Evolutionary conservation across 1,284 basidiomycete genomes (phyloP).

Genomic region (Ustilago trichophora): DNA sequence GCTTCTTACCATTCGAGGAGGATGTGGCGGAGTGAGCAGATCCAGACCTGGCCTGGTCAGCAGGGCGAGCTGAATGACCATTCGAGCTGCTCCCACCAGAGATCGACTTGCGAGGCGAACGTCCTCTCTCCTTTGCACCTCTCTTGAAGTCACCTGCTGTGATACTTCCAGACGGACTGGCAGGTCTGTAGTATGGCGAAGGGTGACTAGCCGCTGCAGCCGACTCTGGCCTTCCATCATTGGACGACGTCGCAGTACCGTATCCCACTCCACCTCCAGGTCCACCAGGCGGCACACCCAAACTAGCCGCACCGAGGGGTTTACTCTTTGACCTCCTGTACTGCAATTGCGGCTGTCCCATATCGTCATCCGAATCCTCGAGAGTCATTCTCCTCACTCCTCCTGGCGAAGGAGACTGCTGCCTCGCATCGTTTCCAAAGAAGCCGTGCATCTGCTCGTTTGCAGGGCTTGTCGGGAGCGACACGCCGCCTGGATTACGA

Average conservation of each 20-base stretch:
- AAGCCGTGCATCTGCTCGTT: constrained; percentile 4
- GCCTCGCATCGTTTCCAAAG: not conserved
- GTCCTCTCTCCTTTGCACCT: constrained; percentile 28
- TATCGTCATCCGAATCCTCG: constrained; percentile 42
- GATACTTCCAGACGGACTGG: constrained; percentile 41
- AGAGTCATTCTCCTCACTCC: constrained; percentile 23
- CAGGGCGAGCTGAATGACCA: no score
- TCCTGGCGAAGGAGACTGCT: constrained; percentile 18
- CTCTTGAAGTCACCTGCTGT: constrained; percentile 46
- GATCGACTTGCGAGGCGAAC: constrained; percentile 24
- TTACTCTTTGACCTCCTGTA: constrained; percentile 43
- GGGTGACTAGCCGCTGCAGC: constrained; percentile 1
- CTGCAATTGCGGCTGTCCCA: constrained; percentile 20
- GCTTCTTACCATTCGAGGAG: constrained; percentile 25
- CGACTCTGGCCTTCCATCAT: constrained; percentile 55
- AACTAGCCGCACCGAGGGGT: constrained; percentile 33
- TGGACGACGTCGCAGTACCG: constrained; percentile 47
- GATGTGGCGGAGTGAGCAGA: constrained; percentile 25
- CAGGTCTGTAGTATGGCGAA: constrained; percentile 25
- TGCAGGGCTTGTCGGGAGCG: constrained; percentile 26
- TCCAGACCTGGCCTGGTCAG: constrained; percentile 1
- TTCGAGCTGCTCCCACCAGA: constrained; percentile 5
- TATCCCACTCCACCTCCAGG: constrained; percentile 58
- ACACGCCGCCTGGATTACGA: constrained; percentile 57
- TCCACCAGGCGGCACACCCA: constrained; percentile 59